These are phyloP conservation scores for Jasminum sambac DNA, from an alignment of 257 asterid genomes.

Conservation along the genomic window DNA sequence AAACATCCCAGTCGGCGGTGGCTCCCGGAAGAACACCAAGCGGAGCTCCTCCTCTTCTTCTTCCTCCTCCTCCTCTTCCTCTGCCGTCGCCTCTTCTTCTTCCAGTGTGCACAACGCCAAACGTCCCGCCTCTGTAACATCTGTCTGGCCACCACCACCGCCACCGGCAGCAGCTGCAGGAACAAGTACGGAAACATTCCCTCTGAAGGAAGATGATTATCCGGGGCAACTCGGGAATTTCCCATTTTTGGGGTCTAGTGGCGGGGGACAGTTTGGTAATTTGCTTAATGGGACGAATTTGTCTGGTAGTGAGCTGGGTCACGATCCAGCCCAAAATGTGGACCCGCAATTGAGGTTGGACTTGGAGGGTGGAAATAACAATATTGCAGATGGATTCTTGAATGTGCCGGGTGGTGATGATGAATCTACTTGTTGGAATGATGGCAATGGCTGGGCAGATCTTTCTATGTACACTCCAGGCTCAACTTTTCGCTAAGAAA, in stretches of 20 bases:
- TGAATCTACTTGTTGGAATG: constrained; percentile 41
- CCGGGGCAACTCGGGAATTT: constrained; percentile 49
- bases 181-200: constrained; percentile 35
- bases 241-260: constrained; percentile 52
- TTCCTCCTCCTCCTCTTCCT: constrained; percentile 32
- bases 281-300: constrained; percentile 46
- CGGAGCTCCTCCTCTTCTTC: constrained; percentile 44
- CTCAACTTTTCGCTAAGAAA: not conserved
- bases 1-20: constrained; percentile 89
- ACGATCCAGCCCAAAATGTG: constrained; percentile 30
- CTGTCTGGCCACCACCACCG: constrained; percentile 22
- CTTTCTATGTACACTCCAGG: not conserved
- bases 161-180: constrained; percentile 20
- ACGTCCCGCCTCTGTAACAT: constrained; percentile 33
- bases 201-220: constrained; percentile 33
- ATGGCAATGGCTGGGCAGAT: constrained; percentile 34
- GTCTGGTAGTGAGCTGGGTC: constrained; percentile 35
- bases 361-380: constrained; percentile 31
- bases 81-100: constrained; percentile 26
- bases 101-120: constrained; percentile 14
- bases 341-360: constrained; percentile 35
- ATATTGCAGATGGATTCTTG: constrained; percentile 47
- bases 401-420: constrained; percentile 41
- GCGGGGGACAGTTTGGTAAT: constrained; percentile 64
- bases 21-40: constrained; percentile 62